Evolutionary conservation across 2,329 filamentous ascomycete species (phyloP).

Genomic region (Colletotrichum trifolii): DNA sequence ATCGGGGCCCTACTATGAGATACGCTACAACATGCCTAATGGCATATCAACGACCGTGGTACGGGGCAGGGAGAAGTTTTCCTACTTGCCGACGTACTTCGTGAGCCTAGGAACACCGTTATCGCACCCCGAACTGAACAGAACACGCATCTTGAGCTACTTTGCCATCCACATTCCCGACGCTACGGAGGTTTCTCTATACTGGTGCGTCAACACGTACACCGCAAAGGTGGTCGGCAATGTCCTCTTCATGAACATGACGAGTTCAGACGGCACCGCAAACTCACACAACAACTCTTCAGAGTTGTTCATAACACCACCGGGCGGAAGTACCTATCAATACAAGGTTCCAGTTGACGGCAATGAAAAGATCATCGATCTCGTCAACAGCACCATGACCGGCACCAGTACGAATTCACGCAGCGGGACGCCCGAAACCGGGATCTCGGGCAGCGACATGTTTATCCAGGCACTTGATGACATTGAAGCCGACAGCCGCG

Average conservation of each 20-base stretch:
- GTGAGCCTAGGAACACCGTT: too few relatives aligned
- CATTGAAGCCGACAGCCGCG: too few relatives aligned
- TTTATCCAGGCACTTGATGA: neutral
- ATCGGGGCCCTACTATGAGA: neutral
- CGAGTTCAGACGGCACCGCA: neutral
- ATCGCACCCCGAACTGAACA: neutral
- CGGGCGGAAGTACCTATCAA: too few relatives aligned
- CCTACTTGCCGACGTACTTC: too few relatives aligned
- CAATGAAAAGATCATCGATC: too few relatives aligned
- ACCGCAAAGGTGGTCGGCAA: neutral
- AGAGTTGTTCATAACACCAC: neutral
- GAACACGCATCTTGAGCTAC: neutral
- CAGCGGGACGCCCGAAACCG: too few relatives aligned
- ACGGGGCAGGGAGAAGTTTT: too few relatives aligned
- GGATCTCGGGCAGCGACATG: neutral
- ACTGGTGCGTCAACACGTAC: constrained; percentile 8
- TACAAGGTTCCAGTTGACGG: too few relatives aligned
- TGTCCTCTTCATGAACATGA: neutral
- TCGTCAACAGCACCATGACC: too few relatives aligned
- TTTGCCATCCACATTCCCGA: neutral
- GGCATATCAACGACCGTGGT: too few relatives aligned
- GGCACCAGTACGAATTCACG: too few relatives aligned
- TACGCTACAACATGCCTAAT: too few relatives aligned
- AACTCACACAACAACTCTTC: neutral
- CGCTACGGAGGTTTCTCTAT: neutral